Evolutionary conservation across 176 grass and related monocot genomes (phyloP).

Genomic region (Oryza rufipogon): DNA sequence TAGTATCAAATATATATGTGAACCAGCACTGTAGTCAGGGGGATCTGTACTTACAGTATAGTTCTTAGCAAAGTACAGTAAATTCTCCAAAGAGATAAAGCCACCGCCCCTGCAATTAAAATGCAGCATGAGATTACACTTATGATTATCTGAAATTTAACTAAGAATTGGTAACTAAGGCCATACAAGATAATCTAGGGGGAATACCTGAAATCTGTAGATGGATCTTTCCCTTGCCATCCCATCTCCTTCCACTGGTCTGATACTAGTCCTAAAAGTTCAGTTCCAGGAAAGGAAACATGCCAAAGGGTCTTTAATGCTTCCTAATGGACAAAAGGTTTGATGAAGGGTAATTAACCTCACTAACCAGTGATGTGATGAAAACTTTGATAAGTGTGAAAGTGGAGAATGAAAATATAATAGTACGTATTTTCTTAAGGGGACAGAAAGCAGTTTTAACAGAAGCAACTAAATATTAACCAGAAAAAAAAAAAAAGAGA

Average conservation of each 20-base stretch:
- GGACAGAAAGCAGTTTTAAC: not conserved
- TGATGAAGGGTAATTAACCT: slow-evolving; percentile 22
- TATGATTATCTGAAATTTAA: slow-evolving; percentile 27
- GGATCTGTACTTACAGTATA: slow-evolving; percentile 57
- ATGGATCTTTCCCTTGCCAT: slow-evolving; percentile 89
- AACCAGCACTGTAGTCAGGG: not conserved
- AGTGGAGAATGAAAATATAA: slow-evolving; percentile 3
- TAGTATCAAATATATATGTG: not conserved
- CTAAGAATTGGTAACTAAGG: not conserved
- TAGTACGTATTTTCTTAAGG: not conserved
- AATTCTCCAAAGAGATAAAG: slow-evolving; percentile 87
- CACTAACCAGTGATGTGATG: not conserved
- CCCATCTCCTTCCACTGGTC: slow-evolving; percentile 92
- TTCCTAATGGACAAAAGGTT: slow-evolving; percentile 62
- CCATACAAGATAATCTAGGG: not conserved
- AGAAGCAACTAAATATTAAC: slow-evolving; percentile 13
- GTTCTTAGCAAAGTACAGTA: slow-evolving; percentile 70
- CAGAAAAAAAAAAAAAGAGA: not conserved
- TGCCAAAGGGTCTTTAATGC: slow-evolving; percentile 68
- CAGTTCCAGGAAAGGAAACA: slow-evolving; percentile 66
- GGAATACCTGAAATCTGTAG: slow-evolving; percentile 76
- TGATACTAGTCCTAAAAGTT: slow-evolving; percentile 70
- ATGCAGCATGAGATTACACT: slow-evolving; percentile 20
- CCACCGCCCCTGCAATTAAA: slow-evolving; percentile 73
- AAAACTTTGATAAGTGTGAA: slow-evolving; percentile 18